A percentile compares a stretch with the other conserved stretches of the same genome.
Conservation (phyloP, 495 filamentous ascomycete genomes). For the Hypoxylon lienhwacheense region DNA sequence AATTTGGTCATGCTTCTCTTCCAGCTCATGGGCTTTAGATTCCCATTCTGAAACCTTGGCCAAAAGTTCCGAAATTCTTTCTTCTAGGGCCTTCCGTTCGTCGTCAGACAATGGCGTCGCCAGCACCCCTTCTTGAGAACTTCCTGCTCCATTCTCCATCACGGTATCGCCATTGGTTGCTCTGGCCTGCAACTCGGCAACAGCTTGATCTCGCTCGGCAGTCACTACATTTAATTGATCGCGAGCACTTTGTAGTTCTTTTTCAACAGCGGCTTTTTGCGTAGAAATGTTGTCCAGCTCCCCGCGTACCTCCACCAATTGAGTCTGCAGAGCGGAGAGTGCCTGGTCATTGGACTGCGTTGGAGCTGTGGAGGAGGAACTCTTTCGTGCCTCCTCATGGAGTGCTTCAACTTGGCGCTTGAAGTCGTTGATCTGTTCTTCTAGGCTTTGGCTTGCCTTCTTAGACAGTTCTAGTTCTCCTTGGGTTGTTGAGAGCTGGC, state of each 20-base stretch:
- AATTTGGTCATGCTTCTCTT: constrained; percentile 57
- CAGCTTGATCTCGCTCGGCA: constrained; percentile 51
- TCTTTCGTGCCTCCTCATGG: constrained; percentile 38
- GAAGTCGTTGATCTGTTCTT: constrained; percentile 44
- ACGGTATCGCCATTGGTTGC: constrained; percentile 39
- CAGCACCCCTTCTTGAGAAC: constrained; percentile 33
- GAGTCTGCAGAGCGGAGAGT: constrained; percentile 30
- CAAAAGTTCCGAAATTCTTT: constrained; percentile 48
- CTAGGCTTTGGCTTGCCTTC: constrained; percentile 40
- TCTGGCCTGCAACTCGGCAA: constrained; percentile 48
- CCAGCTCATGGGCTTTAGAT: constrained; percentile 54
- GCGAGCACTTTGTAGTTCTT: constrained; percentile 52
- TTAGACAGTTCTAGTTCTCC: constrained; percentile 44
- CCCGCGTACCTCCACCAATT: constrained; percentile 38
- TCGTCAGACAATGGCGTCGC: constrained; percentile 46
- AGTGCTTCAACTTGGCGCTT: constrained; percentile 42
- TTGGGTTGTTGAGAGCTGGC: constrained; percentile 40
- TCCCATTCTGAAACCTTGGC: constrained; percentile 59
- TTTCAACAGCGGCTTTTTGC: constrained; percentile 44
- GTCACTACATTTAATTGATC: constrained; percentile 47
- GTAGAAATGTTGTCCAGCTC: constrained; percentile 48
- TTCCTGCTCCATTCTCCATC: constrained; percentile 42
- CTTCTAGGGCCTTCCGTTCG: constrained; percentile 57
- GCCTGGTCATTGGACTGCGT: constrained; percentile 19
- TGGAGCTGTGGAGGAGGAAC: constrained; percentile 12